These are phyloP conservation scores for Xylariales sp. DNA, from an alignment of 2,329 filamentous ascomycete species.

Conservation along the genomic window DNA sequence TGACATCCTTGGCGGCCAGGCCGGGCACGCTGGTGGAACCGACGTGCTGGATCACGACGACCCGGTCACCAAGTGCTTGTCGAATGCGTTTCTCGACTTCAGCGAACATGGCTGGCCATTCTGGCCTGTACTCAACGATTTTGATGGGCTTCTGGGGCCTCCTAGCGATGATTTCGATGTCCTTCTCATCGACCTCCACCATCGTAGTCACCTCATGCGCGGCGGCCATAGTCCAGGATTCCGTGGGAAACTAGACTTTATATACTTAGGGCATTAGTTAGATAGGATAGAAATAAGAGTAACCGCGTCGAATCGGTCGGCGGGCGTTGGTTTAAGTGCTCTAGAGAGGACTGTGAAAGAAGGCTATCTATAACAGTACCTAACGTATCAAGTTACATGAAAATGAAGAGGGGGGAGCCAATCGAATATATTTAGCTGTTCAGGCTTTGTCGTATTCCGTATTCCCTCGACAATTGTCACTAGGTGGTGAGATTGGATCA, in stretches of 20 bases:
- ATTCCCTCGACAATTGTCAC: conserved; percentile 2
- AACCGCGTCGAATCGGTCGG: not conserved
- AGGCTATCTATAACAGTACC: not conserved
- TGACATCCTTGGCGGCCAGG: conserved; percentile 34
- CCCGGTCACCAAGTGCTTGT: conserved; percentile 25
- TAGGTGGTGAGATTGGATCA: not conserved
- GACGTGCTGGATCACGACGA: conserved; percentile 29
- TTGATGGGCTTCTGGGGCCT: conserved; percentile 28
- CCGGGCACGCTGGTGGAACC: conserved; percentile 38
- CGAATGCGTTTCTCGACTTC: conserved; percentile 32
- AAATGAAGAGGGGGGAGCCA: conserved; percentile 5
- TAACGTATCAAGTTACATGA: not conserved
- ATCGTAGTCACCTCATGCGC: conserved; percentile 14
- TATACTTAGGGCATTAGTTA: too few species aligned
- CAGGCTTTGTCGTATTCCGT: conserved; percentile 1
- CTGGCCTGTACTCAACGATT: conserved; percentile 34
- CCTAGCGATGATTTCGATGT: conserved; percentile 19
- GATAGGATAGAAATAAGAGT: not conserved
- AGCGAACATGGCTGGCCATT: conserved; percentile 34
- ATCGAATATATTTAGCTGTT: not conserved
- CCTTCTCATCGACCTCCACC: conserved; percentile 12
- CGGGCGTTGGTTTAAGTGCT: not conserved
- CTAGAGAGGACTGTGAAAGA: not conserved
- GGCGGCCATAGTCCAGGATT: conserved; percentile 9
- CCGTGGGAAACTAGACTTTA: not conserved